Evolutionary conservation across 495 filamentous ascomycete species (phyloP).

Genomic region (Sphaerosporella brunnea): DNA sequence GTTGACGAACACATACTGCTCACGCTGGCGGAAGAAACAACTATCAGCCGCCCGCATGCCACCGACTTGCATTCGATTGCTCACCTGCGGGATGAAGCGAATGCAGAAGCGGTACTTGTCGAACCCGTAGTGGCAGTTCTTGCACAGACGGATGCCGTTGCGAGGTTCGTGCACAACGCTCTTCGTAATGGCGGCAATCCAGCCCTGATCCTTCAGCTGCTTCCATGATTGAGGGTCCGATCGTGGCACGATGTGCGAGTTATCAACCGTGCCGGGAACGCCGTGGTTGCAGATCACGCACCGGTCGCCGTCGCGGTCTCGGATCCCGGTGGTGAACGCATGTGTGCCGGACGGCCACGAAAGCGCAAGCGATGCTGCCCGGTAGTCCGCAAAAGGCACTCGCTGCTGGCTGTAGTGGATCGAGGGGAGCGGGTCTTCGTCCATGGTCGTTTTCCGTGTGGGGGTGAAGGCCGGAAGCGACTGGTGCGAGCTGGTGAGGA

Average conservation of each 20-base stretch:
- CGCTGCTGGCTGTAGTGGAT: too few species aligned
- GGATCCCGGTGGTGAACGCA: background rate
- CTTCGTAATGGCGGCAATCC: background rate
- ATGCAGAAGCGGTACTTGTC: background rate
- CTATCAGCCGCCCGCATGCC: background rate
- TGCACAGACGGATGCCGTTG: constrained; percentile 2
- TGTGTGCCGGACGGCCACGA: background rate
- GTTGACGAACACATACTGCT: background rate
- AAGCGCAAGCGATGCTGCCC: too few species aligned
- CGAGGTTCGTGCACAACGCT: background rate
- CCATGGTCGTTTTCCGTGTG: too few species aligned
- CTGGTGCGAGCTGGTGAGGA: too few species aligned
- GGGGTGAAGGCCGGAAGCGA: too few species aligned
- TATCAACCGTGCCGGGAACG: background rate
- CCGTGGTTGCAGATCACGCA: background rate
- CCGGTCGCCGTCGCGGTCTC: background rate
- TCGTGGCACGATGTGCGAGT: background rate
- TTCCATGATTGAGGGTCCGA: background rate
- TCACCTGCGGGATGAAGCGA: background rate
- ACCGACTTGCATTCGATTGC: background rate
- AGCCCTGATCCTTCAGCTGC: background rate
- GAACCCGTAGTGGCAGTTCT: background rate
- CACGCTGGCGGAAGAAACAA: background rate
- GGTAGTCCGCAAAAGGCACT: too few species aligned
- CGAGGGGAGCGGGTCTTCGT: too few species aligned